Percentiles rank a stretch among this genome's conserved stretches.
Evolutionary conservation across 2,329 filamentous ascomycete species (phyloP).

Genomic region (Trichoderma guizhouense): DNA sequence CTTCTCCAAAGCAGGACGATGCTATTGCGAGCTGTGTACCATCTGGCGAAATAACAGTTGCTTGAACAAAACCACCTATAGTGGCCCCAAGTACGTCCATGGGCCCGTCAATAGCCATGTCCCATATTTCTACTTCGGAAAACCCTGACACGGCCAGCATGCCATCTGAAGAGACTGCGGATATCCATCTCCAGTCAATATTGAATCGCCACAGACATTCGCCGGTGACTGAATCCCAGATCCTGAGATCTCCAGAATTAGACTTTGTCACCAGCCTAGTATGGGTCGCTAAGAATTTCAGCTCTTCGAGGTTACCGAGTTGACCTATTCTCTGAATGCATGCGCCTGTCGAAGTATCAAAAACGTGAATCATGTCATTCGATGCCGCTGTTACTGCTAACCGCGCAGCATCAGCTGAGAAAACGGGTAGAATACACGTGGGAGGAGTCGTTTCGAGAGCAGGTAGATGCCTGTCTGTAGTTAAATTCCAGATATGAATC

Average conservation of each 20-base stretch:
- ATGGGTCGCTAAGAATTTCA: neutral
- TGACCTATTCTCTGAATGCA: neutral
- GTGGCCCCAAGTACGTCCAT: no score
- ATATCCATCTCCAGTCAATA: no score
- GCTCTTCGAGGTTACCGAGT: rapidly evolving
- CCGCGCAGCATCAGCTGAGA: neutral
- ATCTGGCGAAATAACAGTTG: neutral
- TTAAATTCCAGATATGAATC: neutral
- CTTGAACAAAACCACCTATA: neutral
- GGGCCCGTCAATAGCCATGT: neutral
- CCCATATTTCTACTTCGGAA: neutral
- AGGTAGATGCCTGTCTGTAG: neutral
- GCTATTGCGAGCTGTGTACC: neutral
- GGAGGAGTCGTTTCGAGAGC: neutral
- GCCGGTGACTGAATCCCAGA: neutral
- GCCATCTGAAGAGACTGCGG: neutral
- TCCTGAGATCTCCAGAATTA: rapidly evolving
- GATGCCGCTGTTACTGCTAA: neutral
- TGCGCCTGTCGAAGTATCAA: neutral
- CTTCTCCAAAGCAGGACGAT: rapidly evolving
- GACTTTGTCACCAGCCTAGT: neutral
- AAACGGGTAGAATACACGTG: no score
- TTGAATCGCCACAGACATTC: neutral
- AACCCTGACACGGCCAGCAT: neutral
- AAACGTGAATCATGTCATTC: neutral